Evolutionary conservation across 1,139 yeast species (phyloP).

Genomic region (Hyphopichia fennica): DNA sequence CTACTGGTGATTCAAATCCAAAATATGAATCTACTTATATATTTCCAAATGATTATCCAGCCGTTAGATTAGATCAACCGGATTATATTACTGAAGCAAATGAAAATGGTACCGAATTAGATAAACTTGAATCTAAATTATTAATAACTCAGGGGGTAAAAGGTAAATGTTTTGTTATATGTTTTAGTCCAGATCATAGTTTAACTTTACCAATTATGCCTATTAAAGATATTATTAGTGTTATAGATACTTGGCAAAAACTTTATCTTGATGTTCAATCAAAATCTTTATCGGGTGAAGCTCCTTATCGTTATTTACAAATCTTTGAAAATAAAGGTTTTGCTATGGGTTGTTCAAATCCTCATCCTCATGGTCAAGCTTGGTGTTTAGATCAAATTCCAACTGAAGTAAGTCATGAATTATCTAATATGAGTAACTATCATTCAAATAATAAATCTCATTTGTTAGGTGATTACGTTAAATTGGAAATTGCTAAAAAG

Average conservation of each 20-base stretch:
- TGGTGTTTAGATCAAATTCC: constrained; percentile 74
- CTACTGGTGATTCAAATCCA: constrained; percentile 65
- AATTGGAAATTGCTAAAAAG: constrained; percentile 51
- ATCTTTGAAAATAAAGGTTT: constrained; percentile 78
- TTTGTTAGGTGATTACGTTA: constrained; percentile 65
- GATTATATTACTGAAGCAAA: constrained; percentile 24
- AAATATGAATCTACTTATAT: constrained; percentile 57
- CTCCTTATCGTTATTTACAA: constrained; percentile 62
- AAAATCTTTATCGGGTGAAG: constrained; percentile 37
- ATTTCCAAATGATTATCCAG: constrained; percentile 71
- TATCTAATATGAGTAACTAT: constrained; percentile 52
- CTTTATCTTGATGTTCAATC: constrained; percentile 44
- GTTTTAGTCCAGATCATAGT: constrained; percentile 73
- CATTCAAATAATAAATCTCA: constrained; percentile 44
- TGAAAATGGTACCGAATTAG: constrained; percentile 8
- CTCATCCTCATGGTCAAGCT: constrained; percentile 81
- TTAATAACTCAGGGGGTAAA: constrained; percentile 60
- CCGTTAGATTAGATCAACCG: constrained; percentile 62
- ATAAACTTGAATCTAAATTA: constrained; percentile 39
- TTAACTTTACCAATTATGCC: constrained; percentile 67
- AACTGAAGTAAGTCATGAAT: constrained; percentile 65
- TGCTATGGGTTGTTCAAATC: constrained; percentile 82
- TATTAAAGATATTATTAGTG: constrained; percentile 38
- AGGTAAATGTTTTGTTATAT: constrained; percentile 71
- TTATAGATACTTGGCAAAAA: constrained; percentile 60